Conservation (phyloP, 73 alveolate species). For the Paramecium primaurelia region DNA sequence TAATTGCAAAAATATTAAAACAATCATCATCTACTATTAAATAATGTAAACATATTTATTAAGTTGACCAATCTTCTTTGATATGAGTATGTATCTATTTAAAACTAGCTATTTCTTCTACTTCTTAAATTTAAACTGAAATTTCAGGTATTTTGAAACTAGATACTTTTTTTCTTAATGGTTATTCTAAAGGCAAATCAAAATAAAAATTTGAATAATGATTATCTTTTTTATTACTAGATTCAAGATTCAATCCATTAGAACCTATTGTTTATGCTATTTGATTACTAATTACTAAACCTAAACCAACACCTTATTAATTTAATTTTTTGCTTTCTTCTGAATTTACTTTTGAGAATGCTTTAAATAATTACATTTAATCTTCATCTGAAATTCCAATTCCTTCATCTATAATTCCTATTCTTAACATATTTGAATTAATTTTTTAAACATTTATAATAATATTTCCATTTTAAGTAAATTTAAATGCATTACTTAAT, state of each 20-base stretch:
- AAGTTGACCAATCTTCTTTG: background rate
- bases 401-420: constrained; percentile 64
- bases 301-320: constrained; percentile 67
- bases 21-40: constrained; percentile 15
- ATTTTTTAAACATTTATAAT: background rate
- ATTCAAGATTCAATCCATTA: background rate
- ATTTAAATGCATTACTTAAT: constrained; percentile 66
- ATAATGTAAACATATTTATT: background rate
- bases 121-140: background rate
- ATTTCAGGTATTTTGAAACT: background rate
- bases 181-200: background rate
- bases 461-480: constrained; percentile 60
- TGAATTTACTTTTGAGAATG: constrained; percentile 60
- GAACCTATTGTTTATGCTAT: constrained; percentile 20
- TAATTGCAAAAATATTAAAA: background rate
- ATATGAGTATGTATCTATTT: background rate
- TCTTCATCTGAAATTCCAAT: constrained; percentile 64
- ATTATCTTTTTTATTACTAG: background rate
- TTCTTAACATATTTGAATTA: background rate
- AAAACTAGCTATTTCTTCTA: background rate
- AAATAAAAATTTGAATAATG: background rate
- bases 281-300: constrained; percentile 64
- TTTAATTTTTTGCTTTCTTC: constrained; percentile 19
- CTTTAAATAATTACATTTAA: constrained; percentile 44
- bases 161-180: background rate